These are phyloP conservation scores for Kalanchoe fedtschenkoi DNA, from an alignment of 164 flowering plant genomes.

Conservation along the genomic window DNA sequence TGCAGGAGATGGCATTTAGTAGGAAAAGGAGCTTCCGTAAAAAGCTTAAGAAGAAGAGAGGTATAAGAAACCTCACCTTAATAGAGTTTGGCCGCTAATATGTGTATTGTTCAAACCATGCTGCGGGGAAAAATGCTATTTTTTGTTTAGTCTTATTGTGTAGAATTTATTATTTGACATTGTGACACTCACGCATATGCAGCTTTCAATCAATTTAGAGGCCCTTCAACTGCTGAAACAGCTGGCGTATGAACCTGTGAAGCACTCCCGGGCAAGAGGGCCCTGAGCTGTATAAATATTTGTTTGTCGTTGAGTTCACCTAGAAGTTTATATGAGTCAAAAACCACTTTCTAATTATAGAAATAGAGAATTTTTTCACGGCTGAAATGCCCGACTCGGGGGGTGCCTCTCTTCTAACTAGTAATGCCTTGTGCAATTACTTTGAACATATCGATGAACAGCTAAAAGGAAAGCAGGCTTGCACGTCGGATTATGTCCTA, in stretches of 20 bases:
- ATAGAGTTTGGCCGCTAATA: not conserved
- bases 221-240: not conserved
- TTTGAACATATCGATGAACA: not conserved
- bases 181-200: not conserved
- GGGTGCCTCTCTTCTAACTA: not conserved
- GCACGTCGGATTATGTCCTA: not conserved
- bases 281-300: not conserved
- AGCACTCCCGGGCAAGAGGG: not conserved
- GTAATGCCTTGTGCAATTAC: not conserved
- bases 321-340: too few relatives aligned
- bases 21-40: constrained; percentile 89
- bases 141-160: not conserved
- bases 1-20: constrained; percentile 92
- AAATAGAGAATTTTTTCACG: not conserved
- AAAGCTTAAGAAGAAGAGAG: constrained; percentile 73
- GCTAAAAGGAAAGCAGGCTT: not conserved
- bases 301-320: not conserved
- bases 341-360: too few relatives aligned
- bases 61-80: not conserved
- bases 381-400: not conserved
- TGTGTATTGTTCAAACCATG: not conserved
- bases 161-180: not conserved
- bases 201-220: not conserved
- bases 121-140: not conserved
- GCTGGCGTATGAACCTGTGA: not conserved